phyloP scores from a whole-genome alignment of 257 asterid genomes.

The Jacaranda mimosifolia region DNA sequence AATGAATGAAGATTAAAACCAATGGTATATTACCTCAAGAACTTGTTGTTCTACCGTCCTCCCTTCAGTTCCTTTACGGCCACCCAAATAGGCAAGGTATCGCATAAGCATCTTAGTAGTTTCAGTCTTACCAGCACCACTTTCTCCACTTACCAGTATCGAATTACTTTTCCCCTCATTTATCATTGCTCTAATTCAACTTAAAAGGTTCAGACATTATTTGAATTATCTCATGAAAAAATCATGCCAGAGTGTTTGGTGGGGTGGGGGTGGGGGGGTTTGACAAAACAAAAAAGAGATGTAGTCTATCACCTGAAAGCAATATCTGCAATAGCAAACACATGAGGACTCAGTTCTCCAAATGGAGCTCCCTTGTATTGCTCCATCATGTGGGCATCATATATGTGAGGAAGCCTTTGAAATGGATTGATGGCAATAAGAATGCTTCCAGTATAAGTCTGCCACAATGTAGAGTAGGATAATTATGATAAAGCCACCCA shows the following conservation, averaged over 20 bases:
- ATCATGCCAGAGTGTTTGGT: background rate
- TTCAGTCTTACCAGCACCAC: conserved; percentile 99
- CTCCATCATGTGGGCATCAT: conserved; percentile 88
- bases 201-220: conserved; percentile 45
- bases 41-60: conserved; percentile 98
- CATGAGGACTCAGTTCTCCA: conserved; percentile 96
- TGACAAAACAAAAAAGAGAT: background rate
- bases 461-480: conserved; percentile 51
- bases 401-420: conserved; percentile 95
- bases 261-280: too few species aligned
- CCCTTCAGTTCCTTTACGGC: conserved; percentile 94
- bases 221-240: conserved; percentile 34
- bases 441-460: conserved; percentile 99
- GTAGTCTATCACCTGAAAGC: conserved; percentile 72
- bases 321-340: conserved; percentile 94
- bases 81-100: conserved; percentile 96
- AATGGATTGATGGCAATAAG: conserved; percentile 98
- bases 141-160: conserved; percentile 96
- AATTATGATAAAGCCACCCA: conserved; percentile 38
- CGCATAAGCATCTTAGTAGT: conserved; percentile 99
- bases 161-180: conserved; percentile 93
- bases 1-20: conserved; percentile 6
- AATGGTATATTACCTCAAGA: conserved; percentile 74
- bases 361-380: conserved; percentile 95
- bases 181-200: conserved; percentile 77